Base-by-base conservation (phyloP, 1,139 yeast species). In the Pichia sp. region DNA sequence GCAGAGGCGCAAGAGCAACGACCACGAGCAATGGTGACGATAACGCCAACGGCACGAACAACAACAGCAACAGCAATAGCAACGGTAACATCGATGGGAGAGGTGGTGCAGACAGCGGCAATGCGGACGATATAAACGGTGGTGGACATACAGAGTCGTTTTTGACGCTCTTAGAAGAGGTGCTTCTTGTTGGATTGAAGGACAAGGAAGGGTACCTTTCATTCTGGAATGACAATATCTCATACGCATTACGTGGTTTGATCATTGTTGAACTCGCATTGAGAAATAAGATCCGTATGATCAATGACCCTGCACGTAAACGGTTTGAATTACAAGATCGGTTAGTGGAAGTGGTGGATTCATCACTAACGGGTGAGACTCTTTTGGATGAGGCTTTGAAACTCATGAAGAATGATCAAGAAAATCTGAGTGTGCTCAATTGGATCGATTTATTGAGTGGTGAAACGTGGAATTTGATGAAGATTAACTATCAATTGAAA, bases 141-240 rank as follows among this genome's bases (percentile, higher is more conserved):
- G n/a, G n/a, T n/a, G n/a, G n/a, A n/a, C n/a, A n/a, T n/a, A n/a
- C n/a, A n/a, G n/a, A 46, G 63, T 60, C 21, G 55, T 33, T 6
- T 21, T 68, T 91, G 50, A 93, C 98, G 1, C 64, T 91, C 49
- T 87, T 91, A 96, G 99, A 91, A 60, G 98, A 91, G 59, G 96
- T 91, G 9, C 64, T 91, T 44, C 69, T 91, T 46, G 74, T 91
- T 64, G 99, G 98, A 3, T 69, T 91, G 47, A 88, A 91, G 56
- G 98, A 91, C 59, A 82, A 83, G 52, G 97, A 91, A 60, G 98
- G 98, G 6, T 87, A 88, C 58, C 68, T 91, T 40, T 86, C 96
- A 17, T 91, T 91, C 61, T 91, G 98, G 98, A 93, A 91, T 59
- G 99, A 91, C 60, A 88, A 86, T 59, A 88, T 91, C 40, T 86